Base-by-base conservation (phyloP, 768 basidiomycete genomes). In the Lentinus brumalis region DNA sequence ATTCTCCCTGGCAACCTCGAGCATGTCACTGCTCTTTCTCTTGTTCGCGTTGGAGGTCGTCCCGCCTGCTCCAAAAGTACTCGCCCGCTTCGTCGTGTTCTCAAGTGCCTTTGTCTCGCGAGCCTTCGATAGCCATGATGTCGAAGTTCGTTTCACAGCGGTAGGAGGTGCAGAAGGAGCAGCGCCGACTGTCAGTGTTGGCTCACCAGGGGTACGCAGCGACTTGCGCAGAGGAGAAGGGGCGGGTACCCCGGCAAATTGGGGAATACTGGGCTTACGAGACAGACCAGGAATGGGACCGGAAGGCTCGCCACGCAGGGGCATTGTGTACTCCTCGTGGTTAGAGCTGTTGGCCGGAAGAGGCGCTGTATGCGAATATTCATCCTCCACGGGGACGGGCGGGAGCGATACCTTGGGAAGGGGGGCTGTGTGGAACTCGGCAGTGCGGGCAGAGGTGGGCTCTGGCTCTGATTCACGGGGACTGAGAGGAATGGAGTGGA, bases 51-150 rank as follows among this genome's bases (percentile, higher is more conserved):
- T 75, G 32, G 69, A 67, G 21, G 49, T 55, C 11, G 69, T 64
- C 10, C 67, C 12, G 4, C 60, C 64, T 1, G 60, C 29, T 31
- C 52, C 42, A 32, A 62, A 45, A 5, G 52, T 41, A 53, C 59
- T 57, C 16, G 58, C 47, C 14, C 67, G 59, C 44, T 67, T 65
- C 30, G 50, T 59, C 2, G 61, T 62, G 30, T 9, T 65, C 60
- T 74, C 74, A 53, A 71, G 31, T 66, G 76, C 77, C 67, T 91
- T 91, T 68, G 85, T 74, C 16, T 88, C 88, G 39, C 90, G 80
- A 14, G 87, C 91, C 67, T 89, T 91, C 73, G 83, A 84, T 56
- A 93, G 72, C 91, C 91, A 92, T 2, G 91, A 92, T 8, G 89
- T 89, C 3, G 91, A 92, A 9, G 88, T 88, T 35, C 91, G 84